A percentile compares a stretch with the other conserved stretches of the same genome.
Evolutionary conservation across 2,329 filamentous ascomycete species (phyloP).

Genomic region (Samsoniella hepiali): DNA sequence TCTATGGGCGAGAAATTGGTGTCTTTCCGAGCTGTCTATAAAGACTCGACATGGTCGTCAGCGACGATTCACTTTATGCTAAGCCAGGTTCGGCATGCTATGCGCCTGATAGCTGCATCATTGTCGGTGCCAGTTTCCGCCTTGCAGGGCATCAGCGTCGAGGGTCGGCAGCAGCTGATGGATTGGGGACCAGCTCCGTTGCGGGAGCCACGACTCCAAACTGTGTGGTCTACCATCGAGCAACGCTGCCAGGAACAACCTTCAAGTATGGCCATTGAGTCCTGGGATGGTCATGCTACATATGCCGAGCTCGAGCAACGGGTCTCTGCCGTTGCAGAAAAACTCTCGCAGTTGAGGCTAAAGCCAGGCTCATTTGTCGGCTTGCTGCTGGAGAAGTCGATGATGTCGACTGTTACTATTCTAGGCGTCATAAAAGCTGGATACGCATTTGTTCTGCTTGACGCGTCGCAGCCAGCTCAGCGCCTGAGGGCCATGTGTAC

Average conservation of each 20-base stretch:
- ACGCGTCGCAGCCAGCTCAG: conserved; percentile 24
- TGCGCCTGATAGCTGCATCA: background rate
- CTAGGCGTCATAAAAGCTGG: conserved; percentile 30
- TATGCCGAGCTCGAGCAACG: conserved; percentile 25
- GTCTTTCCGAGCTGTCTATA: background rate
- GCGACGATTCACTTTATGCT: conserved; percentile 3
- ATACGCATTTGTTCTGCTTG: conserved; percentile 28
- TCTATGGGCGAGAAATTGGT: background rate
- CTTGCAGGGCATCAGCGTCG: background rate
- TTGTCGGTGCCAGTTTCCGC: background rate
- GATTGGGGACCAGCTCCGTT: background rate
- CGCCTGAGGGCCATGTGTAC: conserved; percentile 20
- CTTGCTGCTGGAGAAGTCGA: conserved; percentile 29
- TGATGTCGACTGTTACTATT: conserved; percentile 26
- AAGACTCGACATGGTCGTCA: background rate
- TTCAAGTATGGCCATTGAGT: conserved; percentile 20
- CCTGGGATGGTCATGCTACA: conserved; percentile 28
- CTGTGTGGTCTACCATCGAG: background rate
- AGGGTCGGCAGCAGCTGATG: background rate
- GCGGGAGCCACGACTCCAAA: background rate
- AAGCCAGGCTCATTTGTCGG: conserved; percentile 22
- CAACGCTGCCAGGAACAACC: background rate
- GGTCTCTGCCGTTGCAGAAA: conserved; percentile 23
- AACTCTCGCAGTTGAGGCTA: conserved; percentile 10
- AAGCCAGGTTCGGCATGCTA: background rate